Conservation (phyloP, 768 basidiomycete species). For the Peribolospora kevripleyi region DNA sequence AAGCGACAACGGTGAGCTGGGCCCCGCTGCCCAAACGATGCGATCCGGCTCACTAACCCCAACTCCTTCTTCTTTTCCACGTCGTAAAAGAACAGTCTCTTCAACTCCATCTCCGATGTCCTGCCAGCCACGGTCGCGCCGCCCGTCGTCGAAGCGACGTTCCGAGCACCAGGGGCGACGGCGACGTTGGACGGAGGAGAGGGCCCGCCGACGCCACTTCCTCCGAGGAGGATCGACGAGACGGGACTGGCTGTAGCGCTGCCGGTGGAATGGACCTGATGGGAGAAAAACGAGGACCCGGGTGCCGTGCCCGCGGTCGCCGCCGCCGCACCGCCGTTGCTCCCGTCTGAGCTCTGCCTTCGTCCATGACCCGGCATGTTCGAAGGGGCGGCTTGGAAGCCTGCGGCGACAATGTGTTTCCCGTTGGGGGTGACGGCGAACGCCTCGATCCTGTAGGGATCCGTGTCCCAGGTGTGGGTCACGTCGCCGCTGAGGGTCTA, state of each 20-base stretch:
- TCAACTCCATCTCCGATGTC: conserved; percentile 9
- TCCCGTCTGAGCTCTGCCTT: too few species aligned
- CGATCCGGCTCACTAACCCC: conserved; percentile 27
- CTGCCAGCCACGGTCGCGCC: conserved; percentile 11
- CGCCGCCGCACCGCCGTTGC: too few species aligned
- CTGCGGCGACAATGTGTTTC: conserved; percentile 59
- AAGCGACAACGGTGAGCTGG: conserved; percentile 1
- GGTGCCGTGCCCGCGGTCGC: too few species aligned
- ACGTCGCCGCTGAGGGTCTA: conserved; percentile 55
- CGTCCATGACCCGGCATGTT: too few species aligned
- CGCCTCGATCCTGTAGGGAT: conserved; percentile 59
- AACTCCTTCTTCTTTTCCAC: conserved; percentile 40
- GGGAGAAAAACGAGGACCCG: too few species aligned
- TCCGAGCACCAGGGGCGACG: conserved; percentile 9
- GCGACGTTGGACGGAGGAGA: conserved; percentile 4
- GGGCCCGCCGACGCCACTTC: too few species aligned
- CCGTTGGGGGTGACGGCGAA: conserved; percentile 69
- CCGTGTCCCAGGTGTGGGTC: conserved; percentile 40
- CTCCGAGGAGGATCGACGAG: too few species aligned
- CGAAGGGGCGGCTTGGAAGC: conserved; percentile 13
- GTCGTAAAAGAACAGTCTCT: conserved; percentile 51
- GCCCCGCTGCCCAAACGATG: too few species aligned
- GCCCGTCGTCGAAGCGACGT: conserved; percentile 12
- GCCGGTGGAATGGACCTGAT: too few species aligned
- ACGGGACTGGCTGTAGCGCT: too few species aligned